Base-by-base conservation (phyloP, 805 yeast genomes). In the Wickerhamiella vanderwaltii region DNA sequence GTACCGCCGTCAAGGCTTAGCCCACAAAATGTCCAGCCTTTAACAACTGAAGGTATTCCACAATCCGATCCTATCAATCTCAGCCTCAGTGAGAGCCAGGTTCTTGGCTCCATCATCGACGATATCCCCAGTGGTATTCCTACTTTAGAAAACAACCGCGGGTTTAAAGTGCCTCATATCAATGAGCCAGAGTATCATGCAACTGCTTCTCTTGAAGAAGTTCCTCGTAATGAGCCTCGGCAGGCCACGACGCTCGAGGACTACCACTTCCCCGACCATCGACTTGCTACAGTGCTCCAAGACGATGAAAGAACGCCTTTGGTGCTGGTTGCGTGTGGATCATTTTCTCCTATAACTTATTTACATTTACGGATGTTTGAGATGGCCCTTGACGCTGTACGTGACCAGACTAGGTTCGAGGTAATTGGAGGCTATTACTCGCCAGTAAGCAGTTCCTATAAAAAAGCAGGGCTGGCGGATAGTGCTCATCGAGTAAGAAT, bases 271-370 rank as follows among this genome's bases (percentile, higher is more conserved):
- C 98, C 98, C 2, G 73, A 80, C 1, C 97, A 91, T 62, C 66
- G 97, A 46, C 66, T 88, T 41, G 79, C 83, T 23, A 73, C 76
- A 18, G 69, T 70, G 42, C 61, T 87, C 53, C 63, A 72, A 44
- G 91, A 85, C 54, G 75, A 79, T 43, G 66, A 78, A 47, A 88
- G 88, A 62, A 70, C 76, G 50, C 98, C 98, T 1, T 67, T 91
- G 49, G 96, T 91, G 9, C 73, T 91, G 41, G 97, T 91, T 20
- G 96, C 97, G 1, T 91, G 98, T 63, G 98, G 98, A 6, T 85
- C 95, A 2, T 91, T 88, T 56, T 82, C 94, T 2, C 98, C 98
- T 25, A 78, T 91, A 42, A 91, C 98, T 0, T 91, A 91, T 61
- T 66, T 91, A 43, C 98, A 91, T 62, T 66, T 91, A 55, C 72